Base-by-base conservation (phyloP, 176 grass and related monocot genomes). In the Thalia dealbata region DNA sequence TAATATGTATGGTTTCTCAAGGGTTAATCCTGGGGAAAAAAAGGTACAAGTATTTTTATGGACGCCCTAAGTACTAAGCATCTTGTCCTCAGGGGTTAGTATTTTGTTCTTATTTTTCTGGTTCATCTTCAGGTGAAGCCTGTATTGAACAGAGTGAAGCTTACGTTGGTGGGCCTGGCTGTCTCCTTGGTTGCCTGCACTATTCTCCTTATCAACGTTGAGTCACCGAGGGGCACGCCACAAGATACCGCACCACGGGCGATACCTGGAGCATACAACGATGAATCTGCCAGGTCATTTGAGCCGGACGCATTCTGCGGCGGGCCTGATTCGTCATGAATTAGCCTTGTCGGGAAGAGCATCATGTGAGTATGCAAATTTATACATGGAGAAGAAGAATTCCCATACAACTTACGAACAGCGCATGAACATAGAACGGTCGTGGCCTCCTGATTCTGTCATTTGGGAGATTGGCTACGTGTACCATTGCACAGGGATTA, bases 251-350 rank as follows among this genome's bases (percentile, higher is more conserved):
- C 77, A 22, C 83, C 22, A 14, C 77, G 89, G 38, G 73, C 88
- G 26, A 78, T 97, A 67, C 69, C 82, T 51, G 89, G 85, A 48
- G 79, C 55, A 61, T 97, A 97, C 83, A 87, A 62, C 8, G 89
- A 92, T n/a, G 16, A 61, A 2, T 78, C 89, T 15, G 95, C 90
- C 63, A 90, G 89, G 74, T 92, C 87, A 59, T 97, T 92, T 67
- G 95, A 92, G 74, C 90, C 85, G 56, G 95, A 92, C 67, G 95
- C 85, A 1, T 97, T 97, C 78, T 88, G 95, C 52, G 95, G 95
- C 16, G 85, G 90, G 72, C 81, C 90, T 66, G 81, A 92, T 82
- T 78, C 84, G 18, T 82, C 92, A 18, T 91, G 71, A 60, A 56
- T n/a, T n/a, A n/a, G n/a, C 30, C 24, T 63, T 61, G 16, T 38